Percentiles rank a stretch among this genome's conserved stretches.
Evolutionary conservation across 1,139 yeast species (phyloP).

Genomic region (Williopsis jadinii): DNA sequence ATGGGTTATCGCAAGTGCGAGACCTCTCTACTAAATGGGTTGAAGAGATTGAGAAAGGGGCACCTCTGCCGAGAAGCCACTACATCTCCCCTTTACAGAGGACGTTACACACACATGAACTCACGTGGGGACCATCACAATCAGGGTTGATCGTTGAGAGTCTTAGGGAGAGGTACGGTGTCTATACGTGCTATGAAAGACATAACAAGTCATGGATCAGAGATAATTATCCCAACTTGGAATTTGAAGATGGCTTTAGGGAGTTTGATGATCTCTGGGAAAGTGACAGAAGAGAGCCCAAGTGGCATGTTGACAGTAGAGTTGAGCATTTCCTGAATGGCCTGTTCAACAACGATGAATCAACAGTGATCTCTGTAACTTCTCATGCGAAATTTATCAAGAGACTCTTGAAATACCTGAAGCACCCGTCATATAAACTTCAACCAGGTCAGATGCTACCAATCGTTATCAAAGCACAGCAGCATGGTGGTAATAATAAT

Average conservation of each 20-base stretch:
- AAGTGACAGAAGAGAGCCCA: conserved; percentile 23
- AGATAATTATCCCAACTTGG: conserved; percentile 32
- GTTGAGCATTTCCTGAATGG: conserved; percentile 41
- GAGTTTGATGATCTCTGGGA: conserved; percentile 40
- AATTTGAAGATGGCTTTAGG: conserved; percentile 38
- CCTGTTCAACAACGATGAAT: conserved; percentile 37
- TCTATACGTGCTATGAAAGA: conserved; percentile 54
- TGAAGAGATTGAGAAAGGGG: conserved; percentile 33
- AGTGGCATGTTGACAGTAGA: conserved; percentile 44
- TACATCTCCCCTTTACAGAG: conserved; percentile 58
- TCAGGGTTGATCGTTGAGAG: conserved; percentile 36
- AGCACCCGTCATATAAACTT: background rate
- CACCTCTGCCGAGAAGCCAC: conserved; percentile 40
- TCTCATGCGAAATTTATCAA: conserved; percentile 57
- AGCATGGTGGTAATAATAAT: background rate
- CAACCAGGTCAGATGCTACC: conserved; percentile 3
- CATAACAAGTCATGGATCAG: conserved; percentile 33
- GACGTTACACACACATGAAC: conserved; percentile 42
- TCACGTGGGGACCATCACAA: conserved; percentile 27
- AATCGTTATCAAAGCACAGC: conserved; percentile 2
- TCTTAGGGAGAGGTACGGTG: conserved; percentile 56
- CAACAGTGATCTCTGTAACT: conserved; percentile 40
- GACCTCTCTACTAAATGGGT: conserved; percentile 27
- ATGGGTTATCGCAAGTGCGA: conserved; percentile 42
- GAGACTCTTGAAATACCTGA: background rate